Conservation (phyloP, 169 alveolate species). For the Blepharisma undulans region DNA sequence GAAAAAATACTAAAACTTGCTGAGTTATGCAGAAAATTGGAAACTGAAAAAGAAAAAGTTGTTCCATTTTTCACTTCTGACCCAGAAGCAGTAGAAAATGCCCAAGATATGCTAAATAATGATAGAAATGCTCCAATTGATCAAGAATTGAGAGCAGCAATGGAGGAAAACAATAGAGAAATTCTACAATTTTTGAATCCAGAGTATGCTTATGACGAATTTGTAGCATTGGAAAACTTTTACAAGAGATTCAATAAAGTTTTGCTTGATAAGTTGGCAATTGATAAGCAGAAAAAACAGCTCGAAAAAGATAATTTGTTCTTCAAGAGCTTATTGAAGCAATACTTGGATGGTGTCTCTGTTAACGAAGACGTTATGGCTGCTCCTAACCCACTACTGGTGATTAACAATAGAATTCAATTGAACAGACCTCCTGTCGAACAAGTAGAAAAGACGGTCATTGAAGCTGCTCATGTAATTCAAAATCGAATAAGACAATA, state of each 20-base stretch:
- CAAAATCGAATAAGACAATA: constrained; percentile 23
- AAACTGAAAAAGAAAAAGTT: constrained; percentile 92
- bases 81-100: constrained; percentile 65
- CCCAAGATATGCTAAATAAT: constrained; percentile 71
- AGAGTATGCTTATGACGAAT: constrained; percentile 36
- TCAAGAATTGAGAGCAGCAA: constrained; percentile 50
- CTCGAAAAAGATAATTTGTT: constrained; percentile 83
- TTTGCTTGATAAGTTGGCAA: constrained; percentile 85
- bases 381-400: constrained; percentile 61
- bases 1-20: constrained; percentile 84
- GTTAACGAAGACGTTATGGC: constrained; percentile 87
- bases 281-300: constrained; percentile 84
- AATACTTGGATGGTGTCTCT: constrained; percentile 90
- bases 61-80: constrained; percentile 79
- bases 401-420: constrained; percentile 58
- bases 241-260: constrained; percentile 87
- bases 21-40: constrained; percentile 88
- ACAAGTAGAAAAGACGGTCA: constrained; percentile 39
- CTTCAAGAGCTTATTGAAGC: constrained; percentile 84
- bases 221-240: background rate
- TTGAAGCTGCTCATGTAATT: constrained; percentile 46
- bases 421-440: constrained; percentile 49
- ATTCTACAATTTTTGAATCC: constrained; percentile 27
- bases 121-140: constrained; percentile 80
- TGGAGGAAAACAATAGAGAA: background rate